Evolutionary conservation across 164 flowering plant species (phyloP).

Genomic region (Nymphaea colorata): DNA sequence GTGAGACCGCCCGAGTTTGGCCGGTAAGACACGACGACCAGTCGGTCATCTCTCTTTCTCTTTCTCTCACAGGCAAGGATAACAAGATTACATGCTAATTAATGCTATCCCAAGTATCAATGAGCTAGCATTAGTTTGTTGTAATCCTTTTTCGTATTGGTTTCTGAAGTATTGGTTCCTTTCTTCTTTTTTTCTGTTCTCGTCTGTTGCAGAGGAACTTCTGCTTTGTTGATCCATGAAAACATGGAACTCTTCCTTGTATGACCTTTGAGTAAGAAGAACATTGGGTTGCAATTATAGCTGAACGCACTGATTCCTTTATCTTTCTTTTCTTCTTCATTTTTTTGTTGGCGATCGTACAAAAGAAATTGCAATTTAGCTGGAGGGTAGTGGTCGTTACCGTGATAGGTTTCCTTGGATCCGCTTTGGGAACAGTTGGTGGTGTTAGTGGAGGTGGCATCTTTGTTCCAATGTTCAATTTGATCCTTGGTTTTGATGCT

Average conservation of each 20-base stretch:
- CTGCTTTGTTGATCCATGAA: too few relatives aligned
- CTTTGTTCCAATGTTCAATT: conserved; percentile 90
- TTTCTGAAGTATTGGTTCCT: too few relatives aligned
- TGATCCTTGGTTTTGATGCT: conserved; percentile 84
- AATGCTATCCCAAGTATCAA: too few relatives aligned
- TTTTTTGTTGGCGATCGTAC: background rate
- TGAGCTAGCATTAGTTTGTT: too few relatives aligned
- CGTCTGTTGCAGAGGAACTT: too few relatives aligned
- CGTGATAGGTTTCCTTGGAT: conserved; percentile 77
- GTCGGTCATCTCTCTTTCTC: conserved; percentile 1
- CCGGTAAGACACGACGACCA: conserved; percentile 34
- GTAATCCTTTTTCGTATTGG: too few relatives aligned
- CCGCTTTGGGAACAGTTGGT: conserved; percentile 89
- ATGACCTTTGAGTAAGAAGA: too few relatives aligned
- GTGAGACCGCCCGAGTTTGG: conserved; percentile 31
- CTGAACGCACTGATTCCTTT: background rate
- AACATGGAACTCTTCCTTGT: too few relatives aligned
- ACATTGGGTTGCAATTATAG: too few relatives aligned
- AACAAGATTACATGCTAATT: too few relatives aligned
- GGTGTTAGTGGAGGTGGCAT: conserved; percentile 98
- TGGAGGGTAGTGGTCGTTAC: conserved; percentile 72
- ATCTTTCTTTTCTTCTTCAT: background rate
- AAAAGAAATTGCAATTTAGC: conserved; percentile 53
- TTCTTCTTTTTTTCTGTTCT: too few relatives aligned
- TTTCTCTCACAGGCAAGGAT: background rate